Evolutionary conservation across 768 basidiomycete species (phyloP).

Genomic region (Calocera cornea): DNA sequence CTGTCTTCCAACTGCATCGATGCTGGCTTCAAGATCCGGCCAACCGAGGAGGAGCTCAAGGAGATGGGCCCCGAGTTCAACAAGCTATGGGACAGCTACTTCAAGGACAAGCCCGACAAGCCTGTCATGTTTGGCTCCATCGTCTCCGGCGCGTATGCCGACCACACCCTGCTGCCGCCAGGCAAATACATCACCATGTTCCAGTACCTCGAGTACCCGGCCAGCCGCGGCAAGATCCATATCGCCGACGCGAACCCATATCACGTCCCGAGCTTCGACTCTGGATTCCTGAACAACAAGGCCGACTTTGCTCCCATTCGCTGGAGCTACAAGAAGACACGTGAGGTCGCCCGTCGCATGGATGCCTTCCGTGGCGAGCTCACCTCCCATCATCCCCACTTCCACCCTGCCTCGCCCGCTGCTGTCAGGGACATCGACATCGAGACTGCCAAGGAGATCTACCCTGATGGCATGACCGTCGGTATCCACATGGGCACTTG

Average conservation of each 20-base stretch:
- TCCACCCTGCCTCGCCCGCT: constrained; percentile 55
- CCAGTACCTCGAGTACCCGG: constrained; percentile 63
- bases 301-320: constrained; percentile 63
- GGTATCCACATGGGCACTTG: constrained; percentile 64
- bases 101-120: constrained; percentile 71
- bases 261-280: constrained; percentile 49
- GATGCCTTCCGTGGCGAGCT: constrained; percentile 62
- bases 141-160: constrained; percentile 55
- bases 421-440: constrained; percentile 51
- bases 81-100: constrained; percentile 51
- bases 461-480: constrained; percentile 48
- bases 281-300: constrained; percentile 69
- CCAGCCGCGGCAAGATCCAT: constrained; percentile 61
- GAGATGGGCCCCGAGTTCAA: constrained; percentile 72
- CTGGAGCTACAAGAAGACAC: constrained; percentile 67
- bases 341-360: constrained; percentile 59
- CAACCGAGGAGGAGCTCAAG: constrained; percentile 52
- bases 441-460: constrained; percentile 46
- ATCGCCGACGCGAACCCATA: constrained; percentile 48
- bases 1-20: constrained; percentile 60
- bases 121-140: constrained; percentile 65
- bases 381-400: constrained; percentile 58
- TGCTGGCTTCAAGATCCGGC: constrained; percentile 63
- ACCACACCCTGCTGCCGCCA: constrained; percentile 54
- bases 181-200: constrained; percentile 39